Evolutionary conservation across 768 basidiomycete species (phyloP).

Genomic region (Lactarius sp.): DNA sequence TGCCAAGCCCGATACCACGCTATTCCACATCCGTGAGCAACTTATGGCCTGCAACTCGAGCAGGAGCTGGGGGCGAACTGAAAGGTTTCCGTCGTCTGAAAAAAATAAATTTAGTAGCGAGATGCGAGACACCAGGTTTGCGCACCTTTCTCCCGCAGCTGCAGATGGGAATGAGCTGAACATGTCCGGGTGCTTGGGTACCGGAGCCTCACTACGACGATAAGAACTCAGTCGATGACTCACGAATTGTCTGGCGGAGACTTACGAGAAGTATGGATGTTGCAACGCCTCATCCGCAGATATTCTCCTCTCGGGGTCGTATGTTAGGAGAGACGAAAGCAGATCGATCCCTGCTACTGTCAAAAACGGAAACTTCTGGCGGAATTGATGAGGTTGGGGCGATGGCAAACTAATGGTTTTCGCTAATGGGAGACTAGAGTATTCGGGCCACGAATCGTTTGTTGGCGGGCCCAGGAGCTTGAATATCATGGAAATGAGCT

Average conservation of each 20-base stretch:
- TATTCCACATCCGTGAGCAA: slow-evolving; percentile 58
- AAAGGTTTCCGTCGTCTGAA: slow-evolving; percentile 69
- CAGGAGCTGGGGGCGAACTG: slow-evolving; percentile 76
- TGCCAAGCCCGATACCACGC: not conserved
- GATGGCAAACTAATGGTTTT: slow-evolving; percentile 74
- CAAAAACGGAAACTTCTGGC: slow-evolving; percentile 82
- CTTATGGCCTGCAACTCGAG: slow-evolving; percentile 64
- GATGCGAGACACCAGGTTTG: slow-evolving; percentile 15
- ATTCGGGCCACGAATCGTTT: slow-evolving; percentile 81
- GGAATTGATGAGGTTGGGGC: slow-evolving; percentile 69
- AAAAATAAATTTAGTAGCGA: not conserved
- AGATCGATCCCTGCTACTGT: slow-evolving; percentile 82
- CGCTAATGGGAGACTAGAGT: slow-evolving; percentile 68
- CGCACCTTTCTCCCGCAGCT: slow-evolving; percentile 93
- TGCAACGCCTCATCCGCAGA: slow-evolving; percentile 84
- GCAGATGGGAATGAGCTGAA: slow-evolving; percentile 95
- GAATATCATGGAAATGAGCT: slow-evolving; percentile 91
- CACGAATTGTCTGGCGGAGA: slow-evolving; percentile 1
- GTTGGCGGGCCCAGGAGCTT: slow-evolving; percentile 94
- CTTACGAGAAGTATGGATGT: slow-evolving; percentile 89
- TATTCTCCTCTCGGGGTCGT: slow-evolving; percentile 84
- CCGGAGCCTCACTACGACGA: slow-evolving; percentile 72
- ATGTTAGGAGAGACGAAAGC: slow-evolving; percentile 73
- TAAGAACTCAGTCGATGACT: not conserved
- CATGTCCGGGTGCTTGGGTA: slow-evolving; percentile 93